A percentile compares a stretch with the other conserved stretches of the same genome.
Evolutionary conservation across 169 alveolate species (phyloP).

Genomic region (Plasmodium berghei): DNA sequence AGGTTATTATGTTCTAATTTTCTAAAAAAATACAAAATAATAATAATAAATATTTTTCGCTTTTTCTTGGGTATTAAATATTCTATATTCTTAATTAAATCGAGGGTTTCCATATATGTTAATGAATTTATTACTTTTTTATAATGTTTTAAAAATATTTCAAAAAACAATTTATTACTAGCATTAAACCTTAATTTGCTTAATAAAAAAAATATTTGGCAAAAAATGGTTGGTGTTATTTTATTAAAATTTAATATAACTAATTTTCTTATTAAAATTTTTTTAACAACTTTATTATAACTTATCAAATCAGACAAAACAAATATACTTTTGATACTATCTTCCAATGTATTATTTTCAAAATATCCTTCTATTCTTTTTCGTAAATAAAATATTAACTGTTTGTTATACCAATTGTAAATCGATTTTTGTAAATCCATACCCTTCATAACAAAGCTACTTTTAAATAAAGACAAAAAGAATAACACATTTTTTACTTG

Average conservation of each 20-base stretch:
- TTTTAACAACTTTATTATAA: constrained; percentile 59
- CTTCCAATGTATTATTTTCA: constrained; percentile 61
- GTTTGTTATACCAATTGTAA: constrained; percentile 50
- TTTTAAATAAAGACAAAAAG: constrained; percentile 55
- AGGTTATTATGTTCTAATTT: constrained; percentile 22
- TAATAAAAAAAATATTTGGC: constrained; percentile 62
- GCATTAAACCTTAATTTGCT: constrained; percentile 67
- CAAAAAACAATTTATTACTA: constrained; percentile 29
- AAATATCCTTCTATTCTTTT: constrained; percentile 58
- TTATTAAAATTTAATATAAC: constrained; percentile 38
- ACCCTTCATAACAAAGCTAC: constrained; percentile 24
- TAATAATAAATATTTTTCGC: constrained; percentile 49
- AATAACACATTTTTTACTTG: constrained; percentile 65
- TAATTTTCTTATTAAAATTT: constrained; percentile 50
- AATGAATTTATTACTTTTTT: constrained; percentile 37
- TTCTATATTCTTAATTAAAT: constrained; percentile 58
- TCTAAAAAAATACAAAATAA: constrained; percentile 54
- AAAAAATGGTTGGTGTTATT: constrained; percentile 34
- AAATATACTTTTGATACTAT: constrained; percentile 58
- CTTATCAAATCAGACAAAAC: constrained; percentile 40
- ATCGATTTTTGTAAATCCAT: constrained; percentile 40
- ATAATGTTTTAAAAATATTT: constrained; percentile 69
- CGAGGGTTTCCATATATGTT: constrained; percentile 29
- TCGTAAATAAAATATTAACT: constrained; percentile 44
- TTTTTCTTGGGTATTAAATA: constrained; percentile 61